Base-by-base conservation (phyloP, 148 eudicot genomes). In the Fallopia convolvulus region DNA sequence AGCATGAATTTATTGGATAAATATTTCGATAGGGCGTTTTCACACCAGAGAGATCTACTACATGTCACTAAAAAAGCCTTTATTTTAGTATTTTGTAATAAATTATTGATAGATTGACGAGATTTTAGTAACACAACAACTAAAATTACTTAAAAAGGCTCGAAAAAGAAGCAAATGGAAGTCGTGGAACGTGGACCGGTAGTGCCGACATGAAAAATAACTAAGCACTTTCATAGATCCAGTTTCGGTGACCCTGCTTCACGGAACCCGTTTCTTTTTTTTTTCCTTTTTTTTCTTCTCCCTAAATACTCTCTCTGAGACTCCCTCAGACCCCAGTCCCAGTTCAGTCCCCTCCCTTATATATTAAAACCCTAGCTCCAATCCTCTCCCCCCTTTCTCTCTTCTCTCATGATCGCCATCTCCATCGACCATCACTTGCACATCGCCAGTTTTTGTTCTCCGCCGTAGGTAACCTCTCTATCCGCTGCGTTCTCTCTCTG, bases 301-400 rank as follows among this genome's bases (percentile, higher is more conserved):
- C 17, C 10, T 21, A 5, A 15, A 15, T 55, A n/a, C 36, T 23
- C 60, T 23, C 60, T n/a, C 20, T 53, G 6, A 17, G 6, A 17
- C 21, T n/a, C 60, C 20, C 60, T 17, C 55, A 50, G n/a, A 50
- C 60, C 21, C 21, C 36, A 61, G 68, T 61, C 68, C 0, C 68
- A 23, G 23, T 26, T 61, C 68, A 58, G 65, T 11, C 68, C 26
- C 36, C 26, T 30, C 39, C 15, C 15, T 61, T 61, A 61, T 61
- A 61, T 61, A 61, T 61, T 61, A 23, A 61, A 61, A 61, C 68
- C 68, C 68, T 61, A 61, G 68, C 68, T 61, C 36, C 68, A 61
- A 61, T 61, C 68, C 26, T 21, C 26, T n/a, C 8, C 26, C 10
- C 61, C 63, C 12, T n/a, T 9, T 20, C 26, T 20, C 63, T 5